Evolutionary conservation across 805 yeast genomes (phyloP).

Genomic region (Kuraishia hungarica): DNA sequence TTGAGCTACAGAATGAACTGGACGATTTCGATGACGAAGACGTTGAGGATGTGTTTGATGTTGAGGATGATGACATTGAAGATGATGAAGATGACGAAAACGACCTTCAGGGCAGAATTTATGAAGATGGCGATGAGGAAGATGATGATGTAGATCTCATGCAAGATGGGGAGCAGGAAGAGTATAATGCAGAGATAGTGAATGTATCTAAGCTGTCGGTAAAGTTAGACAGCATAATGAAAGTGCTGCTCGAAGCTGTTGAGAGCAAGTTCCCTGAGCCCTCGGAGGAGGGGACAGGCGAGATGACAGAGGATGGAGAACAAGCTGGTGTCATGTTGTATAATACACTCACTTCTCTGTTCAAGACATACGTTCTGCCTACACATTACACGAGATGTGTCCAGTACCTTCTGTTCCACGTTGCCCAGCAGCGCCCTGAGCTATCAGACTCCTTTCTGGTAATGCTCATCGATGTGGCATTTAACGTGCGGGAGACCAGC

Average conservation of each 20-base stretch:
- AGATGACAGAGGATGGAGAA: background rate
- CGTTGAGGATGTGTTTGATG: slow-evolving; percentile 40
- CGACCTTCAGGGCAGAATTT: slow-evolving; percentile 16
- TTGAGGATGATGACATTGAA: slow-evolving; percentile 19
- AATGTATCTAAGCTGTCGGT: slow-evolving; percentile 45
- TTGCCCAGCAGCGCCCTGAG: slow-evolving; percentile 75
- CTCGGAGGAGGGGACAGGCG: slow-evolving; percentile 14
- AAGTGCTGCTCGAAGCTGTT: slow-evolving; percentile 46
- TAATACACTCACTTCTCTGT: slow-evolving; percentile 66
- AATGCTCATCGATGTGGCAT: slow-evolving; percentile 73
- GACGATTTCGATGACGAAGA: slow-evolving; percentile 79
- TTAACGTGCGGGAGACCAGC: slow-evolving; percentile 56
- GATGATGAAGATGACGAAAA: slow-evolving; percentile 13
- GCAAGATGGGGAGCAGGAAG: slow-evolving; percentile 41
- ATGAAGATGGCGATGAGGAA: slow-evolving; percentile 18
- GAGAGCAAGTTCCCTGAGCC: slow-evolving; percentile 16
- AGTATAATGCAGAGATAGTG: slow-evolving; percentile 54
- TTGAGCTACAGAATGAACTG: slow-evolving; percentile 80
- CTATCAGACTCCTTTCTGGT: slow-evolving; percentile 81
- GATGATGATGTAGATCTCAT: slow-evolving; percentile 24
- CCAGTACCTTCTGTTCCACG: slow-evolving; percentile 75
- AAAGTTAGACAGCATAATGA: slow-evolving; percentile 67
- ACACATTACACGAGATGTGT: slow-evolving; percentile 87
- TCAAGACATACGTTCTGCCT: slow-evolving; percentile 77
- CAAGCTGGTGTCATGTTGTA: slow-evolving; percentile 49